These are phyloP conservation scores for Daedalea quercina DNA, from an alignment of 768 basidiomycete species.

Conservation along the genomic window DNA sequence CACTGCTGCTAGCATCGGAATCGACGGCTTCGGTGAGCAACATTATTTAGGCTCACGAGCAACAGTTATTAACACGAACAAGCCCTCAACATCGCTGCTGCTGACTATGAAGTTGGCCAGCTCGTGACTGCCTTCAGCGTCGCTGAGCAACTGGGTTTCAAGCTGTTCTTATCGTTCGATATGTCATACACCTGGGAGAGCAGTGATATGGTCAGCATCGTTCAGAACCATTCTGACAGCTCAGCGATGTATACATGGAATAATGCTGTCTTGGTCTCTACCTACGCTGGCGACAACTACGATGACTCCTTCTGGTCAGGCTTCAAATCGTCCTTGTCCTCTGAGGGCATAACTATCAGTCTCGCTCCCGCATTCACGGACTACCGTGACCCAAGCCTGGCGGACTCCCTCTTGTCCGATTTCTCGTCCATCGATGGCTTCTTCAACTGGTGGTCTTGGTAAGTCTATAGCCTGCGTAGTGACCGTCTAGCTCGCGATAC, in stretches of 20 bases:
- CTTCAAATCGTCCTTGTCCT: slow-evolving; percentile 7
- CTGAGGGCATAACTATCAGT: slow-evolving; percentile 22
- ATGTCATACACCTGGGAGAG: slow-evolving; percentile 22
- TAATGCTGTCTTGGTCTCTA: slow-evolving; percentile 26
- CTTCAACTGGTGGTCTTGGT: slow-evolving; percentile 31
- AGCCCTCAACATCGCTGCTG: slow-evolving; percentile 21
- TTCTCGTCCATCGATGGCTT: slow-evolving; percentile 24
- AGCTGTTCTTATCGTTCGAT: slow-evolving; percentile 33
- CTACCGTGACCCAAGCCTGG: slow-evolving; percentile 19
- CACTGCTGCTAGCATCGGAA: slow-evolving; percentile 16
- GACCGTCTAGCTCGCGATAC: neutral
- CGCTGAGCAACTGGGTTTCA: slow-evolving; percentile 25
- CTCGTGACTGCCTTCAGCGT: slow-evolving; percentile 29
- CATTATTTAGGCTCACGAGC: neutral
- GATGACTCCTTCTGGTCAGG: slow-evolving; percentile 22
- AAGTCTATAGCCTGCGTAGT: neutral
- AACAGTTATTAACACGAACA: neutral
- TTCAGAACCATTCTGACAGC: slow-evolving; percentile 25
- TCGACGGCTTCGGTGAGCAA: slow-evolving; percentile 12
- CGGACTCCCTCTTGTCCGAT: slow-evolving; percentile 14
- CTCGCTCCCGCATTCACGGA: slow-evolving; percentile 27
- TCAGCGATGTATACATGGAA: slow-evolving; percentile 24
- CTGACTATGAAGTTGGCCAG: slow-evolving; percentile 20
- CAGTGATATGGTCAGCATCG: slow-evolving; percentile 17
- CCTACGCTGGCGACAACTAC: slow-evolving; percentile 30